Conservation (phyloP, 805 yeast genomes). For the Saccharomycopsis oosterbeekiorum region DNA sequence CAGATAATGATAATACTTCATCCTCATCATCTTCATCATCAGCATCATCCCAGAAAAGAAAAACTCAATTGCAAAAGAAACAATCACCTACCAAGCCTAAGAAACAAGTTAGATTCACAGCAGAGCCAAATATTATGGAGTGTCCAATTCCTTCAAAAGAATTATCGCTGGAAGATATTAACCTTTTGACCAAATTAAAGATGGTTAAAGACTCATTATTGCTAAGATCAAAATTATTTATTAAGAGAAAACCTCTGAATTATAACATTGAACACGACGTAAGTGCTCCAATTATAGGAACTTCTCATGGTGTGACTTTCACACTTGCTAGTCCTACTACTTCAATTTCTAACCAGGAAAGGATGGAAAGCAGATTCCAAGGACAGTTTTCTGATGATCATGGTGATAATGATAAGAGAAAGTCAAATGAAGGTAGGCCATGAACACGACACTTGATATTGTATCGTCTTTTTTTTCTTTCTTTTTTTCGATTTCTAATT, state of each 20-base stretch:
- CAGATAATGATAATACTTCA: background rate
- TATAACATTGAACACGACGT: background rate
- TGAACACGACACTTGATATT: no score
- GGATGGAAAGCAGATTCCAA: background rate
- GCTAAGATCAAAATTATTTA: conserved; percentile 6
- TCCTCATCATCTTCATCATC: background rate
- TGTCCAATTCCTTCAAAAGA: background rate
- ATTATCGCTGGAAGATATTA: conserved; percentile 14
- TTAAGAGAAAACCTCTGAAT: background rate
- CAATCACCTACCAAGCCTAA: background rate
- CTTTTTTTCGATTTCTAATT: no score
- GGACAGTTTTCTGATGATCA: background rate
- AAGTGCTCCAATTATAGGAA: background rate
- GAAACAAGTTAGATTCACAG: background rate
- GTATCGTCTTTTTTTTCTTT: no score
- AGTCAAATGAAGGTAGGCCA: background rate
- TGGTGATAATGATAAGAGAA: background rate
- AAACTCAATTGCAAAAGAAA: background rate
- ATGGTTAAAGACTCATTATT: conserved; percentile 10
- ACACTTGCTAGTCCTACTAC: background rate
- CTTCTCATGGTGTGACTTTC: background rate
- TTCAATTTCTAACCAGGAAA: background rate
- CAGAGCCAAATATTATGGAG: background rate
- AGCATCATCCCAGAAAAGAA: background rate
- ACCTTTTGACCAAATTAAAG: conserved; percentile 14